A percentile compares a stretch with the other conserved stretches of the same genome.
These are phyloP conservation scores for Mallotus nudiflorus DNA, from an alignment of 345 rosid species.

Conservation along the genomic window DNA sequence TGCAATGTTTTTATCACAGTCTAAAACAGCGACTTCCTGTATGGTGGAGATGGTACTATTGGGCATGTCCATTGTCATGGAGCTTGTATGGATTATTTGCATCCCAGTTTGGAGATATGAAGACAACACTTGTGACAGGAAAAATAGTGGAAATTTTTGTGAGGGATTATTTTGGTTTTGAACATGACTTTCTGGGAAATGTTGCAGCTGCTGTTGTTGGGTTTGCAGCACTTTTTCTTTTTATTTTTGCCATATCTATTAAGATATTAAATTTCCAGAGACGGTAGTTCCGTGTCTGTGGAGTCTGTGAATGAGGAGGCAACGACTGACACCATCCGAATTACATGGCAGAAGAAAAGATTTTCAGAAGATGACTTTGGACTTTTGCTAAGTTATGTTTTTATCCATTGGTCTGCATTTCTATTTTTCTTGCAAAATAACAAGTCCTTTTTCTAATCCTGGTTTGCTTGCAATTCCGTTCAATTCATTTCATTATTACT, in stretches of 20 bases:
- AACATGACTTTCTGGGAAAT: slow-evolving; percentile 35
- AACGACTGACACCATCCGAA: no score
- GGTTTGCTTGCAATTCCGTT: no score
- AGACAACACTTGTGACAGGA: slow-evolving; percentile 5
- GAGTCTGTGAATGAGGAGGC: no score
- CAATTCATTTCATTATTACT: no score
- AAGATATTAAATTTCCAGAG: slow-evolving; percentile 41
- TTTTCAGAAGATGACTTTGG: no score
- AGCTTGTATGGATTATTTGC: slow-evolving; percentile 38
- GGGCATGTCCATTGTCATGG: slow-evolving; percentile 44
- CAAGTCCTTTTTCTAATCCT: no score
- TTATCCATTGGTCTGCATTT: no score
- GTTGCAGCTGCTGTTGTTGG: slow-evolving; percentile 30
- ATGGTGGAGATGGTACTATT: slow-evolving; percentile 57
- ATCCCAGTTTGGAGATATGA: slow-evolving; percentile 41
- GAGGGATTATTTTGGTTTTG: slow-evolving; percentile 27
- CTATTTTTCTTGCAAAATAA: no score
- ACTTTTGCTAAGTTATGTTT: no score
- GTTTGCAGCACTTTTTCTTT: slow-evolving; percentile 27
- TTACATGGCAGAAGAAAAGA: no score
- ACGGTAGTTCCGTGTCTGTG: slow-evolving; percentile 22
- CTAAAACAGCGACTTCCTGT: slow-evolving; percentile 39
- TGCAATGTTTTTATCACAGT: background rate
- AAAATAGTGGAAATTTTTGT: slow-evolving; percentile 30
- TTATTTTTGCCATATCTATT: slow-evolving; percentile 29